Percentiles rank a stretch among this genome's conserved stretches.
These are phyloP conservation scores for Aquilaria sinensis DNA, from an alignment of 345 rosid genomes.

Conservation along the genomic window DNA sequence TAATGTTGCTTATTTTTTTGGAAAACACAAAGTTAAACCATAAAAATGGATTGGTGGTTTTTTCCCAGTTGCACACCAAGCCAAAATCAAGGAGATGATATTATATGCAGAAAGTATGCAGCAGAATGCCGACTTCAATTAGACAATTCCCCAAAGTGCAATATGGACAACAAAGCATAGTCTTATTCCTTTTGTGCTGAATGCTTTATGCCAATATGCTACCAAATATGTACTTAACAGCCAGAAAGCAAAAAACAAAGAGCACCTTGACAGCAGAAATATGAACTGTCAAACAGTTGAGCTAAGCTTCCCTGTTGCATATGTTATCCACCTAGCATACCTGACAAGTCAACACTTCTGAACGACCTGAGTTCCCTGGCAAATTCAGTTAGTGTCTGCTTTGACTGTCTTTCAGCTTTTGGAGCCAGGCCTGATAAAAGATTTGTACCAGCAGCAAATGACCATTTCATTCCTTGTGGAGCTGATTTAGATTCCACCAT, in stretches of 20 bases:
- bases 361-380: constrained; percentile 74
- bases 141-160: too few species aligned
- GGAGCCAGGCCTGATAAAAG: constrained; percentile 56
- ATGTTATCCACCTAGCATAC: constrained; percentile 29
- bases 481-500: constrained; percentile 38
- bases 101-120: too few species aligned
- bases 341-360: constrained; percentile 90
- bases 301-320: background rate
- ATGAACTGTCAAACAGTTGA: too few species aligned
- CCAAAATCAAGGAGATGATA: too few species aligned
- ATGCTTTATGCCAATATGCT: background rate
- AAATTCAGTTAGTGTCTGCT: constrained; percentile 78
- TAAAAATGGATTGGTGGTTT: too few species aligned
- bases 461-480: constrained; percentile 64
- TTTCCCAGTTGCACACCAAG: too few species aligned
- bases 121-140: too few species aligned
- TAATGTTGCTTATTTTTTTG: too few species aligned
- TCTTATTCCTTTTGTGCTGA: too few species aligned
- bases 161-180: too few species aligned
- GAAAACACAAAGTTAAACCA: too few species aligned
- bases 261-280: background rate
- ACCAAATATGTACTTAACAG: background rate
- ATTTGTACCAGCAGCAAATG: constrained; percentile 71
- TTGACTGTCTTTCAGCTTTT: constrained; percentile 64
- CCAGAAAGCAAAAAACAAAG: background rate